Evolutionary conservation across 345 rosid genomes (phyloP).

Genomic region (Eutrema japonicum): DNA sequence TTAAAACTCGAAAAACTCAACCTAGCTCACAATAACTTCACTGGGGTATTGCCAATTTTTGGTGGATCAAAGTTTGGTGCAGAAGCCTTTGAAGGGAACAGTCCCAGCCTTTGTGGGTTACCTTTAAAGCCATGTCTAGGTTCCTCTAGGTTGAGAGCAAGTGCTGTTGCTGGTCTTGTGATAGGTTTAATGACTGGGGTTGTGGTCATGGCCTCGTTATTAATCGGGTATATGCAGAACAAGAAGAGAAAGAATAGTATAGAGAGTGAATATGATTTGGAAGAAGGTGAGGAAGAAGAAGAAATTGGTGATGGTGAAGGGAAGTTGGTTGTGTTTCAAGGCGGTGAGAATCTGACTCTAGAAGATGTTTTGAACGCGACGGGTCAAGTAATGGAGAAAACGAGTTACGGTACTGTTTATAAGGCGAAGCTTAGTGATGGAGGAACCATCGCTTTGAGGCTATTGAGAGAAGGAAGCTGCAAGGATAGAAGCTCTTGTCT

Average conservation of each 20-base stretch:
- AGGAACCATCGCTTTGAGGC: conserved; percentile 77
- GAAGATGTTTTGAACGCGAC: conserved; percentile 89
- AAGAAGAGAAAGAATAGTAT: conserved; percentile 58
- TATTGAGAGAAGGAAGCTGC: conserved; percentile 86
- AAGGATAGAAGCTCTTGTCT: conserved; percentile 67
- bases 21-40: conserved; percentile 78
- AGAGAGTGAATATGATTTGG: conserved; percentile 65
- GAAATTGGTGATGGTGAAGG: conserved; percentile 54
- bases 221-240: conserved; percentile 79
- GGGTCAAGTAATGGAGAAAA: conserved; percentile 87
- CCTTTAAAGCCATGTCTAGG: conserved; percentile 65
- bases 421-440: conserved; percentile 87
- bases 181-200: conserved; percentile 79
- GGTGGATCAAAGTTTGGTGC: conserved; percentile 61
- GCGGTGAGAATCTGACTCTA: conserved; percentile 78
- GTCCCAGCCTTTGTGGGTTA: conserved; percentile 70
- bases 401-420: conserved; percentile 77
- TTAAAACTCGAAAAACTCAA: conserved; percentile 63
- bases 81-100: conserved; percentile 72
- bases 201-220: conserved; percentile 70
- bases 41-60: conserved; percentile 68
- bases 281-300: conserved; percentile 61
- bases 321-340: conserved; percentile 78
- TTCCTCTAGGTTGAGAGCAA: conserved; percentile 61
- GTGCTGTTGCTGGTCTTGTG: conserved; percentile 84